Evolutionary conservation across 495 filamentous ascomycete genomes (phyloP), one percentile per base, ranked within the genome.

Genomic region (Xylaria intraflava): DNA sequence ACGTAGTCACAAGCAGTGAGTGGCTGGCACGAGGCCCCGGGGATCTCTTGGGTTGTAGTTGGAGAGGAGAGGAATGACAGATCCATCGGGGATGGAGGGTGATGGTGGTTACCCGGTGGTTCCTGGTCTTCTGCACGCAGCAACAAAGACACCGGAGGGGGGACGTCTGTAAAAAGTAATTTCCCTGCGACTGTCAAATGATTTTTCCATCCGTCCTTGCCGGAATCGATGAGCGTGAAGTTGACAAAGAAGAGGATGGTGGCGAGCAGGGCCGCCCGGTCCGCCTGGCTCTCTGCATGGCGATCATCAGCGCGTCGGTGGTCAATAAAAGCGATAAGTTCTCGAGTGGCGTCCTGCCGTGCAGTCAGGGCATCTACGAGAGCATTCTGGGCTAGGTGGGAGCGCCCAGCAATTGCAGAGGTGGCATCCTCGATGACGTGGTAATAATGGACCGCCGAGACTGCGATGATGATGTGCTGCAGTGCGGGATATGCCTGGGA

Each of bases 211-310:
- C 69, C 71, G 20, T 76, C 74, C 46, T 69, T 75, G 0, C 78
- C 78, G 3, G 76, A 76, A 60, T 83, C 79, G 19, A 83, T 70
- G 6, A 83, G 69, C 56, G 81, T 73, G 20, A 83, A 69, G 38
- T 82, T 80, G 51, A 83, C 71, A 33, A 83, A 71, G 52, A 82
- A 77, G 24, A 82, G 73, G 1, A 78, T 72, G 22, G 75, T 75
- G 5, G 77, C 74, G 0, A 77, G 65, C 6, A 74, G 36, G 33
- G 79, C 67, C 27, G 70, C 73, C 6, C 65, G 65, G 49, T 72
- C 73, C 2, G 57, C 53, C 20, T 70, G 51, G 8, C 14, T 60
- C 51, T 55, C 29, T 7, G 12, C n/a, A 7, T 23, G 31, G 26
- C 12, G 27, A 5, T 26, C 16, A 14, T 17, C 11, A 1, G 19